Evolutionary conservation across 2,329 filamentous ascomycete species (phyloP).

Genomic region (Gremmenia infestans): DNA sequence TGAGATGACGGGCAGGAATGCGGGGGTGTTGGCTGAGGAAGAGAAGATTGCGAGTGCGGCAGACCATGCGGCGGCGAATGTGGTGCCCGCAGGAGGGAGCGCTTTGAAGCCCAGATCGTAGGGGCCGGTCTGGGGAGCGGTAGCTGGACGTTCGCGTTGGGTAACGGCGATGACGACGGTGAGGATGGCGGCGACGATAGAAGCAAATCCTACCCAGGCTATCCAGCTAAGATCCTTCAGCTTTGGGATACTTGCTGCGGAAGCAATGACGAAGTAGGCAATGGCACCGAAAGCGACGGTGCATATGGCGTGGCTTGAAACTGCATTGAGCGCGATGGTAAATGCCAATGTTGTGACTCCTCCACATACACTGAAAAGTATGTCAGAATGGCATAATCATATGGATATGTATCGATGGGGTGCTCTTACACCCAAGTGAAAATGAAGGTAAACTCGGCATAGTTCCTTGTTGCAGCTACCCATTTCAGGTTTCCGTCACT

Average conservation of each 20-base stretch:
- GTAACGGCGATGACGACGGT: neutral
- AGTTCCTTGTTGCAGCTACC: neutral
- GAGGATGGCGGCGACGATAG: neutral
- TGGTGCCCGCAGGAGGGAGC: neutral
- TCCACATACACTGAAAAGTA: neutral
- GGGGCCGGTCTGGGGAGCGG: neutral
- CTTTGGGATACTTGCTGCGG: neutral
- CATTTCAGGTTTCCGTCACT: neutral
- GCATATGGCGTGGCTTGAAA: neutral
- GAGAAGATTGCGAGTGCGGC: neutral
- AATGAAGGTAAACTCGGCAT: neutral
- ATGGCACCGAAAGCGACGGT: neutral
- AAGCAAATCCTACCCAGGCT: neutral
- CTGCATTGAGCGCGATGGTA: neutral
- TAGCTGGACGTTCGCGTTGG: neutral
- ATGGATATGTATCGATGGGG: too few relatives aligned
- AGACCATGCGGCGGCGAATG: neutral
- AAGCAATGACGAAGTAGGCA: neutral
- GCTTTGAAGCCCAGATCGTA: neutral
- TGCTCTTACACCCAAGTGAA: neutral
- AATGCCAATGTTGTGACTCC: neutral
- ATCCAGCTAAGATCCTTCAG: neutral
- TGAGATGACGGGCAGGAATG: neutral
- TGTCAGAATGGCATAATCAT: too few relatives aligned
- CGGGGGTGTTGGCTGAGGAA: neutral